phyloP scores from a whole-genome alignment of 1,284 basidiomycete species.

The Sanghuangporus baumii region DNA sequence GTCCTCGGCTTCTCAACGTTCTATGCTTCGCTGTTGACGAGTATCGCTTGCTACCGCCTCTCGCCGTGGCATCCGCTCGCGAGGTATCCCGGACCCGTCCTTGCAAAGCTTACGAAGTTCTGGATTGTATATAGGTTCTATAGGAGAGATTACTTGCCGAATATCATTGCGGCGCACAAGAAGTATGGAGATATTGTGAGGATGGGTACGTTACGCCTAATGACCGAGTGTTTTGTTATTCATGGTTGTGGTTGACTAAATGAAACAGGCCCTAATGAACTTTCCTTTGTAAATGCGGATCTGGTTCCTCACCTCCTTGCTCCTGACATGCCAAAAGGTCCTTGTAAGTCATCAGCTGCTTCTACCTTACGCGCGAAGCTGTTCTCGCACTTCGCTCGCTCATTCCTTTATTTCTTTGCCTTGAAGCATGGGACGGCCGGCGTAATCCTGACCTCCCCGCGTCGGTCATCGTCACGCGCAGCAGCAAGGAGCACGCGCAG shows the following conservation, averaged over 20 bases:
- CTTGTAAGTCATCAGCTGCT: conserved; percentile 20
- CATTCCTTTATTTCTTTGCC: background rate
- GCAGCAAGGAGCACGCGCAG: conserved; percentile 32
- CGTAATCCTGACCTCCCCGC: conserved; percentile 8
- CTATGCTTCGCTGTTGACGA: conserved; percentile 4
- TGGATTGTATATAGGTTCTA: conserved; percentile 16
- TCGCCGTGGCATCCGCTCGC: conserved; percentile 25
- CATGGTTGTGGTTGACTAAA: background rate
- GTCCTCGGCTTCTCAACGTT: conserved; percentile 2
- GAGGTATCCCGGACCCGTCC: conserved; percentile 21
- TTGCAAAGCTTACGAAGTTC: conserved; percentile 21
- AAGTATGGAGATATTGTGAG: conserved; percentile 21
- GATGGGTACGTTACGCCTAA: conserved; percentile 14
- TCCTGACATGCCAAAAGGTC: conserved; percentile 28
- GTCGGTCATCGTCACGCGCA: conserved; percentile 20
- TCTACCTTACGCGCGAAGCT: no score
- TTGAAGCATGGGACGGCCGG: conserved; percentile 19
- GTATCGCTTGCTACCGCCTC: conserved; percentile 20
- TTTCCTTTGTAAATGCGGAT: conserved; percentile 28
- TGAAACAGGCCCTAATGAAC: conserved; percentile 30
- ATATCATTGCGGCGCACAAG: conserved; percentile 17
- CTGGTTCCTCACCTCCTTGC: conserved; percentile 28
- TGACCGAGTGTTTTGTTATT: background rate
- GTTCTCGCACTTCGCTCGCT: no score
- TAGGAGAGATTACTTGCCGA: conserved; percentile 13